Evolutionary conservation across 805 yeast species (phyloP), one percentile per base, ranked within the genome.

Genomic region (Metschnikowia aberdeeniae): DNA sequence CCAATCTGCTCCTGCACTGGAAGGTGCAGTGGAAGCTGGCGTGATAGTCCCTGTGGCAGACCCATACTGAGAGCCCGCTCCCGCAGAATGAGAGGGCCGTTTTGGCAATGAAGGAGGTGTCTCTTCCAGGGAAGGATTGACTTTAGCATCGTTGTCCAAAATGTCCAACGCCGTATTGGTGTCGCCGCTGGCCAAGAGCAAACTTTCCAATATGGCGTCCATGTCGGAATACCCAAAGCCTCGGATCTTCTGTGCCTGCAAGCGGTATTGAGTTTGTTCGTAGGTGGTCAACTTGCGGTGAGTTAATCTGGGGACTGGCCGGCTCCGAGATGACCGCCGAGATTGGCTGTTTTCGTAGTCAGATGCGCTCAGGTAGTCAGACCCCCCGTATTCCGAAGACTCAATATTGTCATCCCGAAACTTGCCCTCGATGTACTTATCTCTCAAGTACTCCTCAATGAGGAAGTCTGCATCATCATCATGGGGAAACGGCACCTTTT

Each of bases 351-450:
- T 36, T 6, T 51, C 53, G 17, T 43, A 37, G 28, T 36, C 46
- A 6, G 34, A 31, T 19, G 19, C 24, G n/a, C 33, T 37, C 40
- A 37, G 40, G 30, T 39, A 32, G 12, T 43, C 46, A 19, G 39
- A 40, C 34, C 66, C 64, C 29, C 66, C 67, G 47, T 69, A 69
- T 34, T 73, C 78, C 1, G 52, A 52, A 11, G 56, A 54, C 10
- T 61, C 63, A 38, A 69, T 60, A 6, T 58, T 53, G 35, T 71
- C 77, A 40, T 68, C 66, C 44, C 81, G 62, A 56, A 75, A 87
- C 46, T 68, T 73, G 1, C 89, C 89, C n/a, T 64, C 55, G 19
- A 84, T 64, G 61, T 87, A 87, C 59, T 87, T 87, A 38, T 83
- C 81, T 51, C 84, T 72, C 36, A 87, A 64, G 64, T 67, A 87